A percentile compares a stretch with the other conserved stretches of the same genome.
Conservation (phyloP, 2,329 filamentous ascomycete species). For the Onygenales sp. region DNA sequence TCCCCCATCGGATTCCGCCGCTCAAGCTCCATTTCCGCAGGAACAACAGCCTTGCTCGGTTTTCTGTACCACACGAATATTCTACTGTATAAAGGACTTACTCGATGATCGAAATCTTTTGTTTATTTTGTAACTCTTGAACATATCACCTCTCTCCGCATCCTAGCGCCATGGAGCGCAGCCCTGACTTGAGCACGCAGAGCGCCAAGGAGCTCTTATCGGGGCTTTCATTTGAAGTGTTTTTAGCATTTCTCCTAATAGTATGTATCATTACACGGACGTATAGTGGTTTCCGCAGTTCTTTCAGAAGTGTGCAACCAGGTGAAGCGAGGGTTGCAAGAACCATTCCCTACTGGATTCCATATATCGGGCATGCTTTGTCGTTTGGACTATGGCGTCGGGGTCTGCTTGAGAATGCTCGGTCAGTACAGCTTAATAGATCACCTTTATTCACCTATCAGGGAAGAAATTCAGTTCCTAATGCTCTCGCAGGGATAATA, state of each 20-base stretch:
- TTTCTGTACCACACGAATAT: neutral
- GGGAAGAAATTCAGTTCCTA: conserved; percentile 9
- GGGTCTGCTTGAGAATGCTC: conserved; percentile 33
- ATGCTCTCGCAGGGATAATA: conserved; percentile 22
- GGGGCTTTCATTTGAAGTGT: conserved; percentile 14
- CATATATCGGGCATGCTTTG: conserved; percentile 46
- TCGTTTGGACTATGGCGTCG: conserved; percentile 39
- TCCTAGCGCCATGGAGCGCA: conserved; percentile 18
- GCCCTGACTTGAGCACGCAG: neutral
- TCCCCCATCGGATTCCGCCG: too few species aligned
- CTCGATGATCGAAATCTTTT: too few species aligned
- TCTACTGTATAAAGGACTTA: too few species aligned
- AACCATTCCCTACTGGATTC: conserved; percentile 51
- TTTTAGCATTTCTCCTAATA: conserved; percentile 20
- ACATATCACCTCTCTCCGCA: neutral
- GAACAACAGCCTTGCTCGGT: neutral
- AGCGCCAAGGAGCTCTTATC: conserved; percentile 1
- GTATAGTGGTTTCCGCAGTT: conserved; percentile 26
- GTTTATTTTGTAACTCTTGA: neutral
- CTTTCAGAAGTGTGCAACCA: conserved; percentile 13
- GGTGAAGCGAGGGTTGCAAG: conserved; percentile 32
- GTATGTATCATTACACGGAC: conserved; percentile 31
- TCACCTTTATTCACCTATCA: conserved; percentile 2
- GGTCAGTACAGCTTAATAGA: conserved; percentile 20
- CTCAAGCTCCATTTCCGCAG: too few species aligned